These are phyloP conservation scores for Spatholobus suberectus DNA, from an alignment of 306 rosid genomes.

Conservation along the genomic window DNA sequence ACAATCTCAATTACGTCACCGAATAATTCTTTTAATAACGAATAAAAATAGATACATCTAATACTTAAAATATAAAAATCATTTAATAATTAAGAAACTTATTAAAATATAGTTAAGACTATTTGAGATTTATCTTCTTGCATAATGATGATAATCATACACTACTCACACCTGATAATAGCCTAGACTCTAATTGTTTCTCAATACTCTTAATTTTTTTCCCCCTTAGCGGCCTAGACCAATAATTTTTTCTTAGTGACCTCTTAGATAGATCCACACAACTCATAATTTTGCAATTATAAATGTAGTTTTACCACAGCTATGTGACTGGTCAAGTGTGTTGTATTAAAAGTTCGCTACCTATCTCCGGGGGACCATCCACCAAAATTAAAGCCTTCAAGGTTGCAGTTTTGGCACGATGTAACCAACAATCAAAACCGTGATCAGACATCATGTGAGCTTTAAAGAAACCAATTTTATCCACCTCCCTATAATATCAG, in stretches of 20 bases:
- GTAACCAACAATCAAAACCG: conserved; percentile 28
- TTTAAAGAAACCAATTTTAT: conserved; percentile 22
- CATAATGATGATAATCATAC: too few species aligned
- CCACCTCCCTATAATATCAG: neutral
- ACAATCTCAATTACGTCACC: conserved; percentile 21
- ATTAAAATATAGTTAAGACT: too few species aligned
- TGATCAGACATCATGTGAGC: conserved; percentile 42
- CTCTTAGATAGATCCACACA: too few species aligned
- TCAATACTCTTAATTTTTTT: too few species aligned
- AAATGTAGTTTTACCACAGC: neutral
- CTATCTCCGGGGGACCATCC: conserved; percentile 42
- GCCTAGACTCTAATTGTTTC: too few species aligned
- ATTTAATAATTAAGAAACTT: too few species aligned
- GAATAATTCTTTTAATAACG: neutral
- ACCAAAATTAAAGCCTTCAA: conserved; percentile 19
- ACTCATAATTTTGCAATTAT: too few species aligned
- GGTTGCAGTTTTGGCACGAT: conserved; percentile 10
- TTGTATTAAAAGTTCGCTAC: conserved; percentile 26
- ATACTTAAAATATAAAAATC: too few species aligned
- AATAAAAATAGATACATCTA: neutral
- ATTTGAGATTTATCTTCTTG: too few species aligned
- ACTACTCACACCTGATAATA: too few species aligned
- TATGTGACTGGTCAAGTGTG: neutral
- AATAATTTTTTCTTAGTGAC: too few species aligned
- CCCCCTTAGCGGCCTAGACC: too few species aligned